Percentiles rank a stretch among this genome's conserved stretches.
These are phyloP conservation scores for Rhytidiadelphus loreus DNA, from an alignment of 225 moss, liverwort and hornwort species.

Conservation along the genomic window DNA sequence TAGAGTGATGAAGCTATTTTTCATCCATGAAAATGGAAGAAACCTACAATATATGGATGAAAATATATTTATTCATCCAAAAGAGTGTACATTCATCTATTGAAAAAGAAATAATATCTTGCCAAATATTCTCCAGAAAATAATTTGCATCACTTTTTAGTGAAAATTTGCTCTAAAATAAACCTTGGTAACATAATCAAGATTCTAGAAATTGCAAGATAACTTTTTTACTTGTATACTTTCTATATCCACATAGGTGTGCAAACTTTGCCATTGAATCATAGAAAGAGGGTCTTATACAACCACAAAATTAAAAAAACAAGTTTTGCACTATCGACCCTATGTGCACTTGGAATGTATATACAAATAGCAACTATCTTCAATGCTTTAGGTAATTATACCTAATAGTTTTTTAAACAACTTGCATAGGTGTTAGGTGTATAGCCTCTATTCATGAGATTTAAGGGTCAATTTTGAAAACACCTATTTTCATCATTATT, in stretches of 20 bases:
- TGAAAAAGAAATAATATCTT: too few relatives aligned
- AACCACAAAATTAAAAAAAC: neutral
- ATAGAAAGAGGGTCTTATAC: neutral
- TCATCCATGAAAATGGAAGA: too few relatives aligned
- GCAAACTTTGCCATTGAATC: neutral
- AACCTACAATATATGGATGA: too few relatives aligned
- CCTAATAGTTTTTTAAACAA: neutral
- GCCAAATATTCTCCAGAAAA: too few relatives aligned
- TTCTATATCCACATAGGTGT: neutral
- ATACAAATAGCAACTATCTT: fast-evolving
- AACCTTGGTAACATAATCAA: too few relatives aligned
- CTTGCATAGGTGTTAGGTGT: fast-evolving
- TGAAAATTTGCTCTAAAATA: too few relatives aligned
- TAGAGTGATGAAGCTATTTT: too few relatives aligned
- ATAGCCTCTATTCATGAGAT: fast-evolving
- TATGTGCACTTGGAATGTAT: neutral
- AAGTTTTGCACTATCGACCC: neutral
- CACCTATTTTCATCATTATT: neutral
- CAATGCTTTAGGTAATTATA: neutral
- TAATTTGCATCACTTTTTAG: too few relatives aligned
- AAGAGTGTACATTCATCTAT: too few relatives aligned
- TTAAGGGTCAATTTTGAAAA: neutral
- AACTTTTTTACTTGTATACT: neutral
- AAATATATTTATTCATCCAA: too few relatives aligned
- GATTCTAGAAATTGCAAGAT: fast-evolving